Conservation (phyloP, 2,329 filamentous ascomycete species). For the Bipolaris gigantea region DNA sequence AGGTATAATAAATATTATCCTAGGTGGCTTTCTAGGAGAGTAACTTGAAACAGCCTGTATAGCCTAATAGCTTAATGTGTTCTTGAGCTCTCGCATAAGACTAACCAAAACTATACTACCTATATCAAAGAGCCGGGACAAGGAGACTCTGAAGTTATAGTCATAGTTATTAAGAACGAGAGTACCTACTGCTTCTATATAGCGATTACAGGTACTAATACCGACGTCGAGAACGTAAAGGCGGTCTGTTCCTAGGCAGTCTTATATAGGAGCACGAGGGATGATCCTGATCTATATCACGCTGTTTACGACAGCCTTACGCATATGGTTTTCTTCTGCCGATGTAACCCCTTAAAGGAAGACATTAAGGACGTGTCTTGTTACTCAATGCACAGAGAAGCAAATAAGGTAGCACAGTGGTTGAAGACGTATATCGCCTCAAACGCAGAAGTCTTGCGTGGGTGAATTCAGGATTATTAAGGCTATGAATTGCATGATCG, state of each 20-base stretch:
- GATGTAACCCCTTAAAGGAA: slow-evolving; percentile 1
- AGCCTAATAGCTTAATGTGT: slow-evolving; percentile 1
- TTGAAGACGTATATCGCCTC: slow-evolving; percentile 6
- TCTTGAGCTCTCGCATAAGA: neutral
- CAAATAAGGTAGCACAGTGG: slow-evolving; percentile 1
- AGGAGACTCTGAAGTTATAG: neutral
- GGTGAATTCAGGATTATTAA: neutral
- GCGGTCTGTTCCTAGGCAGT: slow-evolving; percentile 2
- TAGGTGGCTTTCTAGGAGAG: neutral
- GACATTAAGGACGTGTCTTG: slow-evolving; percentile 1
- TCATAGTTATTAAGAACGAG: slow-evolving; percentile 1
- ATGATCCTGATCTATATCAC: slow-evolving; percentile 3
- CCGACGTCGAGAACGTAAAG: slow-evolving; percentile 8
- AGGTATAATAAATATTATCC: no score
- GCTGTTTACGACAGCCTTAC: slow-evolving; percentile 6
- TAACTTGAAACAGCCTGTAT: slow-evolving; percentile 2
- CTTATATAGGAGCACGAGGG: slow-evolving; percentile 6
- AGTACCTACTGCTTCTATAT: slow-evolving; percentile 3
- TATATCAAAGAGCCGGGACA: neutral
- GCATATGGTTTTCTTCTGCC: slow-evolving; percentile 4
- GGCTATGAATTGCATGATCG: neutral
- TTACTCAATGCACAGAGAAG: slow-evolving; percentile 5
- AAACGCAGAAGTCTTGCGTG: slow-evolving; percentile 1
- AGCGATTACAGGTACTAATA: slow-evolving; percentile 3
- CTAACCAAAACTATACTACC: neutral